Base-by-base conservation (phyloP, 2,329 filamentous ascomycete genomes). In the Penicillium frequentans region DNA sequence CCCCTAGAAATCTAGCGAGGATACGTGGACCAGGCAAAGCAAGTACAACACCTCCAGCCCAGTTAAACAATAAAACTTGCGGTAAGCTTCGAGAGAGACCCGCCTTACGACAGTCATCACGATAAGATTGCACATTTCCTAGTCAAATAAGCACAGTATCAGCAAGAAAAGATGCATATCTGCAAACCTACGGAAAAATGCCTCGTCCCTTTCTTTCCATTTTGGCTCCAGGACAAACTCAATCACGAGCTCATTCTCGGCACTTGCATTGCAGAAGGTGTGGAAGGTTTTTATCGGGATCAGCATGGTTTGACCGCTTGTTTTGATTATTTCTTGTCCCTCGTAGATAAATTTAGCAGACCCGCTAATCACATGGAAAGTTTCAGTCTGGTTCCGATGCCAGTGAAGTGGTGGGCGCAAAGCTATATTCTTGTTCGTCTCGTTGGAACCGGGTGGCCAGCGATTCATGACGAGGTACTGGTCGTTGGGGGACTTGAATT, bases 91-190 rank as follows among this genome's bases (percentile, higher is more conserved):
- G 51, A 23, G 27, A 3, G 5, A 51, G 11, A 3, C 57, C 54
- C 6, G 57, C 54, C 37, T 54, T 54, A 23, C 54, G 54, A 31
- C 57, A 59, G 21, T 59, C 57, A 49, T 59, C 57, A 13, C 57
- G 57, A 39, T 59, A 59, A 19, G 57, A 59, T 51, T 59, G 57
- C 10, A 57, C 57, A 27, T 59, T 59, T 24, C 57, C 57, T 59
- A 55, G 10, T 23, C 16, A 35, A 5, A 23, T 42, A 14, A 42
- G 37, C 8, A 27, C 6, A 11, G 13, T n/a, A 19, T 7, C n/a
- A 19, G 35, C 11, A 23, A 23, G 3, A 23, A 23, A 23, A 23
- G 3, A 23, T 19, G 19, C 21, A 23, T 23, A 3, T 23, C 21
- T 23, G 10, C 10, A n/a, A 3, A 47, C 51, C n/a, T 52, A 59